These are phyloP conservation scores for Pisolithus sp. DNA, from an alignment of 768 basidiomycete genomes.

Conservation along the genomic window DNA sequence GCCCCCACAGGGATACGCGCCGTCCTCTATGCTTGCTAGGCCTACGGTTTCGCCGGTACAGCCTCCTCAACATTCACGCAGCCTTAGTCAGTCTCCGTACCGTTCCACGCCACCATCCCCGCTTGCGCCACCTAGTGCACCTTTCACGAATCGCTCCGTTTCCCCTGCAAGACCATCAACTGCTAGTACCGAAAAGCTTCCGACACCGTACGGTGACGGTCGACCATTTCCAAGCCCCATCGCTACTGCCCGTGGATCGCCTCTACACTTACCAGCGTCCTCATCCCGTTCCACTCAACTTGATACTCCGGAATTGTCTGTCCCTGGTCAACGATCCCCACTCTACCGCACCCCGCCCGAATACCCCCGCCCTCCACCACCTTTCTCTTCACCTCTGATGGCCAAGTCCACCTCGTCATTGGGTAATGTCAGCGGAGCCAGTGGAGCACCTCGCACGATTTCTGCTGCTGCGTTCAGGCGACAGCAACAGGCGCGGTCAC, in stretches of 20 bases:
- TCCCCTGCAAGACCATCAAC: conserved; percentile 31
- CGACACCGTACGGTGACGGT: conserved; percentile 15
- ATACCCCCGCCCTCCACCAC: conserved; percentile 33
- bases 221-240: conserved; percentile 14
- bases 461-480: conserved; percentile 71
- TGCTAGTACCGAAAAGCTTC: conserved; percentile 18
- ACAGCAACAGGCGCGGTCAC: conserved; percentile 31
- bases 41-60: conserved; percentile 6
- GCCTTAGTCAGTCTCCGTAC: background rate
- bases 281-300: conserved; percentile 8
- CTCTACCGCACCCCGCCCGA: conserved; percentile 44
- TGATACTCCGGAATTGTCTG: conserved; percentile 7
- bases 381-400: conserved; percentile 25
- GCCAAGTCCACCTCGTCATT: conserved; percentile 31
- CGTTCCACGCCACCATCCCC: conserved; percentile 20
- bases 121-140: conserved; percentile 32
- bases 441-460: conserved; percentile 47
- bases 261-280: background rate
- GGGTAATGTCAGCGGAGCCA: conserved; percentile 20
- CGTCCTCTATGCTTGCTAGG: background rate
- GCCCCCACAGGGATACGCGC: background rate
- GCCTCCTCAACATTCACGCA: conserved; percentile 1
- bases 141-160: conserved; percentile 33
- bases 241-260: conserved; percentile 1
- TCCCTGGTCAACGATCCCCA: conserved; percentile 6